phyloP scores from a whole-genome alignment of 192 early-diverging fungal genomes.

The Globomyces pollinis-pini region DNA sequence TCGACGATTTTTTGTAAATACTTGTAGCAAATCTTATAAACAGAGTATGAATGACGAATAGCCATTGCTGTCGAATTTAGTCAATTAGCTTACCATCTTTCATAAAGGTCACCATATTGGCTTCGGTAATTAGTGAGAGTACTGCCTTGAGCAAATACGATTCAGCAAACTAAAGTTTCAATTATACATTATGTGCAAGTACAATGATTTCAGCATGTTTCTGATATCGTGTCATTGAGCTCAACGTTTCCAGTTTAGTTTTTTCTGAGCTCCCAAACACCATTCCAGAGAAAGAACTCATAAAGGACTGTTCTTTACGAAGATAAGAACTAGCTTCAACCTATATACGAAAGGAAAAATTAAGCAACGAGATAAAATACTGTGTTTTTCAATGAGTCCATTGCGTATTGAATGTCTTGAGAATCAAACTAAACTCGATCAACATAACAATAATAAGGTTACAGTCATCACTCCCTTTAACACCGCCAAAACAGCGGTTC shows the following conservation, averaged over 20 bases:
- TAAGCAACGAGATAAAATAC: too few species aligned
- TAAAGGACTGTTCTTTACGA: constrained; percentile 44
- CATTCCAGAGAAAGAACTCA: constrained; percentile 30
- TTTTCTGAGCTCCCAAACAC: constrained; percentile 38
- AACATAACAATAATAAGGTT: too few species aligned
- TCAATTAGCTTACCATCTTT: too few species aligned
- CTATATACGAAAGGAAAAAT: too few species aligned
- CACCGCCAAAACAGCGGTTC: constrained; percentile 60
- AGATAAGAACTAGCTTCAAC: constrained; percentile 52
- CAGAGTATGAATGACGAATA: constrained; percentile 60
- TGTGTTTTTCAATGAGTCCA: constrained; percentile 53
- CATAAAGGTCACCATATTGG: constrained; percentile 66
- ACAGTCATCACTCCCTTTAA: constrained; percentile 64
- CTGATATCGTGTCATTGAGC: constrained; percentile 49
- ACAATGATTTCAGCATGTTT: constrained; percentile 72
- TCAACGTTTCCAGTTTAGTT: constrained; percentile 36
- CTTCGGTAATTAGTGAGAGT: constrained; percentile 65
- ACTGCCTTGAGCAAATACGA: constrained; percentile 63
- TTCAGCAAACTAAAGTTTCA: too few species aligned
- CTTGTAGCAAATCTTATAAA: constrained; percentile 39
- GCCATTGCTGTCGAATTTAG: too few species aligned
- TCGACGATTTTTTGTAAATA: constrained; percentile 25
- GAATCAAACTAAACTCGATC: constrained; percentile 48
- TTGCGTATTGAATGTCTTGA: constrained; percentile 56
- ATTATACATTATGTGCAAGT: too few species aligned